Evolutionary conservation across 129 eudicot genomes (phyloP).

Genomic region (Daucus carota): DNA sequence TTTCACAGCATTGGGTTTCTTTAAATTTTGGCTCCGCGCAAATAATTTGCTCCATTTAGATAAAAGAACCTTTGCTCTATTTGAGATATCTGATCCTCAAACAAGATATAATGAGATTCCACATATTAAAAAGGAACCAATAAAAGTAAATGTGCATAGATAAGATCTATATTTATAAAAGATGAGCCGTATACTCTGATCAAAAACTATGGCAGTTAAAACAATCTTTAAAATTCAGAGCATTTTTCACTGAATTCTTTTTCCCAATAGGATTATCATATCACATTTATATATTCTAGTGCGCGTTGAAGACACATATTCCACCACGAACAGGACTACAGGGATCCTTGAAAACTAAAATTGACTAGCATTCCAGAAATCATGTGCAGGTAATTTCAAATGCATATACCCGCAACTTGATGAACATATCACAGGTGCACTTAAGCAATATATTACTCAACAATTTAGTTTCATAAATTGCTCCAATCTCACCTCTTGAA

Average conservation of each 20-base stretch:
- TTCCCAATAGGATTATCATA: not conserved
- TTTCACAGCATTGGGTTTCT: conserved; percentile 38
- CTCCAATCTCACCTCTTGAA: not conserved
- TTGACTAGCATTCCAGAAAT: not conserved
- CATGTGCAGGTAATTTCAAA: not conserved
- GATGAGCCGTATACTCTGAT: too few relatives aligned
- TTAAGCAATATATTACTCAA: not conserved
- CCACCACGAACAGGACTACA: not conserved
- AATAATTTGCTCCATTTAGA: conserved; percentile 84
- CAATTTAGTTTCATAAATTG: not conserved
- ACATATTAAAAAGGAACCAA: conserved; percentile 16
- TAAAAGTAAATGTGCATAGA: not conserved
- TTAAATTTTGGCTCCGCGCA: conserved; percentile 61
- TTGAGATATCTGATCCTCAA: conserved; percentile 92
- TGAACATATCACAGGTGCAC: not conserved
- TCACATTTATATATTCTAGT: not conserved
- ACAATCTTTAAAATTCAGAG: not conserved
- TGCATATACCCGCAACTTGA: not conserved
- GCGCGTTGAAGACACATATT: not conserved
- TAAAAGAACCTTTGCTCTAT: conserved; percentile 74
- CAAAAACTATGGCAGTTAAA: not conserved
- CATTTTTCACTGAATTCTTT: not conserved
- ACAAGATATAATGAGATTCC: conserved; percentile 70
- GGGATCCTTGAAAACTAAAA: not conserved
- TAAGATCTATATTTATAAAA: not conserved